A percentile compares a stretch with the other conserved stretches of the same genome.
These are phyloP conservation scores for Claviceps arundinis DNA, from an alignment of 2,329 filamentous ascomycete genomes.

Conservation along the genomic window DNA sequence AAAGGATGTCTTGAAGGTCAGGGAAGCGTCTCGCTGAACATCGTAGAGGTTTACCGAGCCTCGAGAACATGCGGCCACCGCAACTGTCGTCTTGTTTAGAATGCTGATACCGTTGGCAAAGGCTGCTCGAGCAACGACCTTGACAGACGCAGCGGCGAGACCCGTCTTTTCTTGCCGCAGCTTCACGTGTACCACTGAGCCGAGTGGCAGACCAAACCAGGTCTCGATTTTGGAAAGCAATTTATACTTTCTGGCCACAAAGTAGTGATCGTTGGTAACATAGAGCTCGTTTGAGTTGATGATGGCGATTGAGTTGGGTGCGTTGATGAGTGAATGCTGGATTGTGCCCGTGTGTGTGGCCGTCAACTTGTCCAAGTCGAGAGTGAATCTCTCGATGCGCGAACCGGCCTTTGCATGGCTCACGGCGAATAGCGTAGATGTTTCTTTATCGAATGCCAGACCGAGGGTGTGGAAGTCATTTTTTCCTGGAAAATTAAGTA, in stretches of 20 bases:
- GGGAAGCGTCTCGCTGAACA: conserved; percentile 4
- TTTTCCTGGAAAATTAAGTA: conserved; percentile 13
- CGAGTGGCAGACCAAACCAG: conserved; percentile 18
- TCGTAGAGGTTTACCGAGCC: conserved; percentile 18
- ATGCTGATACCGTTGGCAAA: conserved; percentile 30
- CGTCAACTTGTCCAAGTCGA: conserved; percentile 19
- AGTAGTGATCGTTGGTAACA: conserved; percentile 28
- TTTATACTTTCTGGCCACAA: conserved; percentile 13
- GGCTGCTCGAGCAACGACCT: conserved; percentile 19
- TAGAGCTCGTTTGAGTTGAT: conserved; percentile 23
- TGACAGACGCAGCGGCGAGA: conserved; percentile 5
- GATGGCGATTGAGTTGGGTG: conserved; percentile 25
- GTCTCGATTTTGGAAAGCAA: conserved; percentile 21
- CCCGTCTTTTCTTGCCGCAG: conserved; percentile 3
- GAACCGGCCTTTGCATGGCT: conserved; percentile 24
- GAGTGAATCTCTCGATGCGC: conserved; percentile 25
- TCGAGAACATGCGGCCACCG: conserved; percentile 22
- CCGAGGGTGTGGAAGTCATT: conserved; percentile 28
- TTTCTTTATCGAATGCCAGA: conserved; percentile 22
- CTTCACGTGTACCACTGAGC: conserved; percentile 23
- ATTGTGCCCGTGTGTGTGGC: conserved; percentile 24
- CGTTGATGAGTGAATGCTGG: conserved; percentile 23
- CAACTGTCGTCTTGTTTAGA: conserved; percentile 24
- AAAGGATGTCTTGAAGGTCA: conserved; percentile 2
- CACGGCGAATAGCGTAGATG: conserved; percentile 22